Percentiles rank a stretch among this genome's conserved stretches.
phyloP scores from a whole-genome alignment of 148 eudicot genomes.

The Amaranthus palmeri region DNA sequence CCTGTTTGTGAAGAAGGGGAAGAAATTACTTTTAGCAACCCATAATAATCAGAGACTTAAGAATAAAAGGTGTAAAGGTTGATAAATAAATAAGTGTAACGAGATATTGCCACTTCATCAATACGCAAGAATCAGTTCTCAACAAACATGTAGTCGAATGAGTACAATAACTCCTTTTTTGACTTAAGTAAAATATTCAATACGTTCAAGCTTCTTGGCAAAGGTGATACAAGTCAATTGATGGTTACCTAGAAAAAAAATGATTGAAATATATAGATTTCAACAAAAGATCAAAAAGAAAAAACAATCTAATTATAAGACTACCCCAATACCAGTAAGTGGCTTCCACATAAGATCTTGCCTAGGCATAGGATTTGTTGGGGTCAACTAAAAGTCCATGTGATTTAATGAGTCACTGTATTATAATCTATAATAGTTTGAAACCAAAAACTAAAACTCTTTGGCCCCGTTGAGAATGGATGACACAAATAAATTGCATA shows the following conservation, averaged over 20 bases:
- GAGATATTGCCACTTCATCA: background rate
- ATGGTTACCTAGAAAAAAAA: background rate
- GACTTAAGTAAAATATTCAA: too few relatives aligned
- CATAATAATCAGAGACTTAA: background rate
- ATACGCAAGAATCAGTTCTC: background rate
- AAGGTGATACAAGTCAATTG: background rate
- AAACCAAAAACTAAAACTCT: too few relatives aligned
- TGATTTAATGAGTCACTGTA: too few relatives aligned
- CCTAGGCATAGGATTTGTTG: too few relatives aligned
- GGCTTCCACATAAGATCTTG: too few relatives aligned
- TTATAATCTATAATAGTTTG: too few relatives aligned
- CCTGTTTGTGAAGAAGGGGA: constrained; percentile 36
- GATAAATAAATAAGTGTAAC: too few relatives aligned
- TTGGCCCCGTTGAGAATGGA: too few relatives aligned
- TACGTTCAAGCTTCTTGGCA: background rate
- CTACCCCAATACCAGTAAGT: too few relatives aligned
- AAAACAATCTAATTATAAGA: background rate
- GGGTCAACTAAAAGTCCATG: too few relatives aligned
- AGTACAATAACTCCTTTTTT: background rate
- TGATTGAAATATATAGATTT: background rate
- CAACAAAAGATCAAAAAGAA: background rate
- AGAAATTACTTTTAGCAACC: background rate
- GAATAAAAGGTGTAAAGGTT: background rate
- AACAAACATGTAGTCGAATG: background rate
- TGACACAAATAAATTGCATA: too few relatives aligned